These are phyloP conservation scores for Hemileia vastatrix DNA, from an alignment of 1,284 basidiomycete species.

Conservation along the genomic window DNA sequence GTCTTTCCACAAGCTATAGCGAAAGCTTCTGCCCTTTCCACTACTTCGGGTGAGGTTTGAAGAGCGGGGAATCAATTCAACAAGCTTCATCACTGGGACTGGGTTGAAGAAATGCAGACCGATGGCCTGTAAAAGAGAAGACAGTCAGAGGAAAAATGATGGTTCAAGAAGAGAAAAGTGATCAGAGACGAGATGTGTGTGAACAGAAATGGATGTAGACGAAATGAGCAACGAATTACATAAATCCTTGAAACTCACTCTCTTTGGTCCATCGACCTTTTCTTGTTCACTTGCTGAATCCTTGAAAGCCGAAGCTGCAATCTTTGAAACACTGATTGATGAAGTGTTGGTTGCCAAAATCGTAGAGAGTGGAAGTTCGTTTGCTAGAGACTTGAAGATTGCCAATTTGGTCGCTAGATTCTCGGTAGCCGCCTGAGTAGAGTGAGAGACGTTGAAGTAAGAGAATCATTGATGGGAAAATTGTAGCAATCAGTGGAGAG, in stretches of 20 bases:
- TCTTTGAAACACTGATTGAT: slow-evolving; percentile 86
- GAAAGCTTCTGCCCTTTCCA: slow-evolving; percentile 68
- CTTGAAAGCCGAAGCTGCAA: slow-evolving; percentile 75
- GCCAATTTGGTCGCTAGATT: slow-evolving; percentile 66
- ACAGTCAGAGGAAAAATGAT: no score
- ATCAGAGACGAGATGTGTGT: no score
- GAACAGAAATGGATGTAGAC: no score
- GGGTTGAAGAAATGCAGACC: slow-evolving; percentile 73
- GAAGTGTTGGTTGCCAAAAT: slow-evolving; percentile 90
- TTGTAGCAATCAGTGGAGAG: no score
- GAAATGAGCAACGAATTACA: no score
- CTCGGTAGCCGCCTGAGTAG: no score
- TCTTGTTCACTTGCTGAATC: no score
- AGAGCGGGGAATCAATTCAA: slow-evolving; percentile 84
- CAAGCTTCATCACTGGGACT: slow-evolving; percentile 65
- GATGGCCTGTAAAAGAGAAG: slow-evolving; percentile 60
- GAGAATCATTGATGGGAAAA: no score
- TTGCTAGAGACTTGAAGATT: slow-evolving; percentile 65
- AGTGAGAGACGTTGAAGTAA: no score
- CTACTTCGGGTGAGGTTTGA: slow-evolving; percentile 70
- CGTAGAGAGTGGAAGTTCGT: slow-evolving; percentile 59
- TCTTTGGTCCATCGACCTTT: no score
- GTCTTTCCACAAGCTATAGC: slow-evolving; percentile 89
- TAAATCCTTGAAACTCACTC: no score
- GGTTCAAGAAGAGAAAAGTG: slow-evolving; percentile 46